These are phyloP conservation scores for Trichodelitschia bisporula DNA, from an alignment of 495 filamentous ascomycete species.

Conservation along the genomic window DNA sequence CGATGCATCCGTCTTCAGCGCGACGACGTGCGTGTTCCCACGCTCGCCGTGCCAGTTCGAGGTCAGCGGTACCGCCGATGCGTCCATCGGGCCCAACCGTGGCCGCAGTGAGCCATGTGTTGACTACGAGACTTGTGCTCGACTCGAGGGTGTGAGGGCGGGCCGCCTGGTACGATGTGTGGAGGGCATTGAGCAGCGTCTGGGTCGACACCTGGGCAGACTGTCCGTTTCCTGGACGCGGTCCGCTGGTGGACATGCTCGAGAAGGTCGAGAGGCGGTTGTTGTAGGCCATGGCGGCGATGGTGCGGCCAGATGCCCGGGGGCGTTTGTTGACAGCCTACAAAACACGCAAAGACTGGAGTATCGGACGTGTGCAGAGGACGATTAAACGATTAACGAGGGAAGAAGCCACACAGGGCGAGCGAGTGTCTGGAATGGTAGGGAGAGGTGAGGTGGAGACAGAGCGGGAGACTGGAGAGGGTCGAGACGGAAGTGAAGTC, in stretches of 20 bases:
- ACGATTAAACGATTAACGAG: too few relatives aligned
- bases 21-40: conserved; percentile 94
- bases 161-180: conserved; percentile 63
- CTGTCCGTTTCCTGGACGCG: conserved; percentile 24
- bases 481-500: too few relatives aligned
- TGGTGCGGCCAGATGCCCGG: too few relatives aligned
- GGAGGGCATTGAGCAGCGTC: conserved; percentile 71
- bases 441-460: too few relatives aligned
- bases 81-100: conserved; percentile 38
- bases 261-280: conserved; percentile 78
- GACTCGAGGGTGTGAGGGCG: conserved; percentile 68
- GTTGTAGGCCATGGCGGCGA: conserved; percentile 25
- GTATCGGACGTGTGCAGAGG: too few relatives aligned
- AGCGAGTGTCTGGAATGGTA: too few relatives aligned
- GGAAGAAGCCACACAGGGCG: too few relatives aligned
- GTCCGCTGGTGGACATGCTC: conserved; percentile 34
- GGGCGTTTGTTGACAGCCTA: too few relatives aligned
- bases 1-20: conserved; percentile 86
- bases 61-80: conserved; percentile 54
- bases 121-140: conserved; percentile 81
- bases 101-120: conserved; percentile 71
- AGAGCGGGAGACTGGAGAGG: too few relatives aligned
- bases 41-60: conserved; percentile 51
- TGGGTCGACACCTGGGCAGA: conserved; percentile 72
- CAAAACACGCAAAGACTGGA: too few relatives aligned